These are phyloP conservation scores for Rusavskia elegans DNA, from an alignment of 495 filamentous ascomycete genomes.

Conservation along the genomic window DNA sequence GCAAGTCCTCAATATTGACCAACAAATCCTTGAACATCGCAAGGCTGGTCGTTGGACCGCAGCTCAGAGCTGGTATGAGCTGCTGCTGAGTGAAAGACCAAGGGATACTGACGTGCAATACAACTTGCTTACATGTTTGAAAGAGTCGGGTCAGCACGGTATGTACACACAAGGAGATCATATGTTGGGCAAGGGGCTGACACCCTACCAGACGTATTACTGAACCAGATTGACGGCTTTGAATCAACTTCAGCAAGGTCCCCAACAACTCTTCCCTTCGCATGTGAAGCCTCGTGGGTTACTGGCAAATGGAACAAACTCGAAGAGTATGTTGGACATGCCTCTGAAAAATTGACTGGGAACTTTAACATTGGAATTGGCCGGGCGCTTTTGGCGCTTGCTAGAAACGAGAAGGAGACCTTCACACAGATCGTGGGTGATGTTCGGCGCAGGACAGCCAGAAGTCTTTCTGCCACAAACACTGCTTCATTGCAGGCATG, in stretches of 20 bases:
- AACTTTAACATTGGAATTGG: slow-evolving; percentile 77
- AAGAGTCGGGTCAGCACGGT: slow-evolving; percentile 85
- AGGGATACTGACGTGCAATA: slow-evolving; percentile 61
- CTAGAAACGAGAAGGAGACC: slow-evolving; percentile 29
- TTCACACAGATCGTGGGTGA: slow-evolving; percentile 45
- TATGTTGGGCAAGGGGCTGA: background rate
- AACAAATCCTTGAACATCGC: slow-evolving; percentile 79
- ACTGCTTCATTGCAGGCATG: slow-evolving; percentile 67
- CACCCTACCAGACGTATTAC: slow-evolving; percentile 49
- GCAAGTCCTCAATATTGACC: slow-evolving; percentile 66
- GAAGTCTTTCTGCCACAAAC: slow-evolving; percentile 52
- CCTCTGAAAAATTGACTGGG: slow-evolving; percentile 34
- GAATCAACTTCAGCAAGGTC: slow-evolving; percentile 33
- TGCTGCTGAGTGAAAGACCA: slow-evolving; percentile 64
- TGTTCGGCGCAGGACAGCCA: slow-evolving; percentile 54
- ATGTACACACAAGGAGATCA: slow-evolving; percentile 9
- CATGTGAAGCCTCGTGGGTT: slow-evolving; percentile 81
- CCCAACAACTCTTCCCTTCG: slow-evolving; percentile 55
- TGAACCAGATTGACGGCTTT: slow-evolving; percentile 71
- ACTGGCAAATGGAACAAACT: slow-evolving; percentile 66
- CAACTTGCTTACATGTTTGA: slow-evolving; percentile 75
- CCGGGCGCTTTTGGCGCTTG: slow-evolving; percentile 49
- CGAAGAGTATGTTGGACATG: slow-evolving; percentile 46
- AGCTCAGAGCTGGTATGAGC: slow-evolving; percentile 94
- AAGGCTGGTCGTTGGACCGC: slow-evolving; percentile 97